A percentile compares a stretch with the other conserved stretches of the same genome.
Conservation (phyloP, 768 basidiomycete species). For the Sporobolomyces roseus region DNA sequence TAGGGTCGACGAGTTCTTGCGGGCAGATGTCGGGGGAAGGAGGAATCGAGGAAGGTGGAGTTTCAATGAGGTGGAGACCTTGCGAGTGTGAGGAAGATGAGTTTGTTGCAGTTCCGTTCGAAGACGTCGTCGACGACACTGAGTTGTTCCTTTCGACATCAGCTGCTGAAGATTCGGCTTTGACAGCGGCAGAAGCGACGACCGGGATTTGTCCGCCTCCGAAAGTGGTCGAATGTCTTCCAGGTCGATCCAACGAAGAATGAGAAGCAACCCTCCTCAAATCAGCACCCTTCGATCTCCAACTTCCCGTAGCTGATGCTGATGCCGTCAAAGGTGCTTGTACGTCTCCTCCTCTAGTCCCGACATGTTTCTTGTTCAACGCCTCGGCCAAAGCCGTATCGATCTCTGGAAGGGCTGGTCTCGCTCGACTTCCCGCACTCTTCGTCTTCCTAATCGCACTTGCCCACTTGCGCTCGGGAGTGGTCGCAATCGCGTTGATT, state of each 20-base stretch:
- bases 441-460: slow-evolving; percentile 26
- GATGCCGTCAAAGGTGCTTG: background rate
- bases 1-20: slow-evolving; percentile 16
- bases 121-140: slow-evolving; percentile 32
- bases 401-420: slow-evolving; percentile 29
- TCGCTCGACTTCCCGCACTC: background rate
- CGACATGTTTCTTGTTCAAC: background rate
- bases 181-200: background rate
- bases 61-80: slow-evolving; percentile 21
- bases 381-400: slow-evolving; percentile 29
- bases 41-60: slow-evolving; percentile 37
- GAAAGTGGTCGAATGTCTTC: background rate
- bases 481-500: too few relatives aligned
- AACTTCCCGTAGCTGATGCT: slow-evolving; percentile 12
- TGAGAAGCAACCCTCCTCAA: slow-evolving; percentile 29
- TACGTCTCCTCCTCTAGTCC: background rate
- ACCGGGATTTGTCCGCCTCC: too few relatives aligned
- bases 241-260: slow-evolving; percentile 11
- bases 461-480: slow-evolving; percentile 27
- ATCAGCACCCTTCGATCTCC: background rate
- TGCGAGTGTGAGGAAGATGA: slow-evolving; percentile 25
- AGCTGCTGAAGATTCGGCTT: background rate
- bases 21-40: slow-evolving; percentile 27
- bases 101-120: slow-evolving; percentile 16
- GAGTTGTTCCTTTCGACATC: slow-evolving; percentile 41